Conservation (phyloP, 2,329 filamentous ascomycete species). For the Aspergillus ochraceoroseus region DNA sequence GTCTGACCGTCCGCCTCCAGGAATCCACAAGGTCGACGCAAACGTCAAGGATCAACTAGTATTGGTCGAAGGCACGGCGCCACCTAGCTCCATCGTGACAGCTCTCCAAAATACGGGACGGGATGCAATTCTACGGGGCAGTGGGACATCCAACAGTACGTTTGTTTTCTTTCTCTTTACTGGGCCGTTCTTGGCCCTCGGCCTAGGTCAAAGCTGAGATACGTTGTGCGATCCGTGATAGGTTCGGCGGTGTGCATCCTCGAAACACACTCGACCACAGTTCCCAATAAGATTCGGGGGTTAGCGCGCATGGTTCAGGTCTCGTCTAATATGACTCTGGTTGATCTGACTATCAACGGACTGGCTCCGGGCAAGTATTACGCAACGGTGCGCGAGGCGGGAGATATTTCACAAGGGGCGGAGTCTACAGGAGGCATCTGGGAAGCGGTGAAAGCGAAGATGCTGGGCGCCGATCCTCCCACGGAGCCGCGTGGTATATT, state of each 20-base stretch:
- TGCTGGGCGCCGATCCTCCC: conserved; percentile 30
- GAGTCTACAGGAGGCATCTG: conserved; percentile 78
- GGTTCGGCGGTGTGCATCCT: conserved; percentile 76
- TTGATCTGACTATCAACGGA: conserved; percentile 83
- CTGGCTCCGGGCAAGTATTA: conserved; percentile 74
- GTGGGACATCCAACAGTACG: conserved; percentile 74
- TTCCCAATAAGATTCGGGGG: conserved; percentile 69
- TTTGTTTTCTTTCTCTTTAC: conserved; percentile 14
- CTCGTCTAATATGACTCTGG: conserved; percentile 67
- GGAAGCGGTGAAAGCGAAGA: conserved; percentile 51
- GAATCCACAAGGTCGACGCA: conserved; percentile 76
- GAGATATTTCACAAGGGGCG: conserved; percentile 81
- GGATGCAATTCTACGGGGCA: conserved; percentile 90
- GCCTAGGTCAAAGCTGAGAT: conserved; percentile 2
- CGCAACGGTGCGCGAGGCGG: conserved; percentile 78
- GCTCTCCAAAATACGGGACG: conserved; percentile 85
- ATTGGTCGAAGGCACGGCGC: conserved; percentile 77
- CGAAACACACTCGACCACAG: conserved; percentile 66
- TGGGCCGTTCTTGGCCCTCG: conserved; percentile 4
- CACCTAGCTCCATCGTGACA: conserved; percentile 81
- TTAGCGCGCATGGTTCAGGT: conserved; percentile 93
- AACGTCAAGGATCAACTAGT: conserved; percentile 79
- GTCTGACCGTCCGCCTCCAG: conserved; percentile 38
- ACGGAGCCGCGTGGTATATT: conserved; percentile 58
- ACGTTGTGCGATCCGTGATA: conserved; percentile 12